phyloP scores from a whole-genome alignment of 306 rosid genomes.

The Trifolium subterraneum region DNA sequence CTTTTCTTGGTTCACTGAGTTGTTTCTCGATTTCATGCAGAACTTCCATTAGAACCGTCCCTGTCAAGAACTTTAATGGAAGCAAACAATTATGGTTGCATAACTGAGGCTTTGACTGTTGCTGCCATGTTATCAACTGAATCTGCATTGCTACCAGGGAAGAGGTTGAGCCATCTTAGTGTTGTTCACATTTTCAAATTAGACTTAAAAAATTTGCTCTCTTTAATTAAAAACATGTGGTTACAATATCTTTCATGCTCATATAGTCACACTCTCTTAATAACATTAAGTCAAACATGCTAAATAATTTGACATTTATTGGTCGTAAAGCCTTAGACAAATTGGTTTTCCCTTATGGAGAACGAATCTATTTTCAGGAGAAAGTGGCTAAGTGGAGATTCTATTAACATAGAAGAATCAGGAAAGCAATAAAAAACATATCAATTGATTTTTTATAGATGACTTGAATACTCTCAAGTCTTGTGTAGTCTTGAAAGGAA shows the following conservation, averaged over 20 bases:
- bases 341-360: too few species aligned
- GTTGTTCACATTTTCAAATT: constrained; percentile 16
- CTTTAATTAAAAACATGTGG: constrained; percentile 1
- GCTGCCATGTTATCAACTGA: constrained; percentile 94
- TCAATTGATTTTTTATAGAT: constrained; percentile 23
- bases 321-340: too few species aligned
- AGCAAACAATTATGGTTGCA: constrained; percentile 83
- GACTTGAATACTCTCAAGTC: constrained; percentile 15
- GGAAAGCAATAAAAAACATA: neutral
- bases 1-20: constrained; percentile 36
- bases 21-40: constrained; percentile 53
- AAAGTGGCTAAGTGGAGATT: too few species aligned
- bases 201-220: constrained; percentile 9
- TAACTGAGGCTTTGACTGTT: constrained; percentile 89
- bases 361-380: too few species aligned
- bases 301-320: constrained; percentile 7
- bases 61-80: constrained; percentile 90
- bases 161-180: constrained; percentile 57
- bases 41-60: constrained; percentile 97
- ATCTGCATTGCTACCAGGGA: constrained; percentile 79
- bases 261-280: constrained; percentile 23
- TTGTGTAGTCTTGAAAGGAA: neutral
- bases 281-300: constrained; percentile 27
- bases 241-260: constrained; percentile 14
- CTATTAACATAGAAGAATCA: too few species aligned